Percentiles rank a stretch among this genome's conserved stretches.
Conservation (phyloP, 371 early-diverging fungal species). For the Smittium culicis region DNA sequence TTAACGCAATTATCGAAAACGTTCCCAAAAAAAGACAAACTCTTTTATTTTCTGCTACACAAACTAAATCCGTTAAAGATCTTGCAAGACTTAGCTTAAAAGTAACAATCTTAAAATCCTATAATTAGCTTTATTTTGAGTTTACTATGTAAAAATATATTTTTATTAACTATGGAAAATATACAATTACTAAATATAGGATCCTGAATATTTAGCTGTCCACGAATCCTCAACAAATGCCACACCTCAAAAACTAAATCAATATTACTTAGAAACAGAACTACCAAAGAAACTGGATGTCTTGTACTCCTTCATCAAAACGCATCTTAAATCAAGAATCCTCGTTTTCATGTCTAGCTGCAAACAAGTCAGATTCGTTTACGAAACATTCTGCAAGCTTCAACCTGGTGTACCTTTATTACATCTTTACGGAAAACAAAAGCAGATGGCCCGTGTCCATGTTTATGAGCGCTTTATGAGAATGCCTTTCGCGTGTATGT, state of each 20-base stretch:
- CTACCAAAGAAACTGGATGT: conserved; percentile 78
- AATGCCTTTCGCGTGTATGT: conserved; percentile 55
- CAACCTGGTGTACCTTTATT: conserved; percentile 83
- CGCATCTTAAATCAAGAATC: conserved; percentile 71
- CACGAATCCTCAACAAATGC: conserved; percentile 67
- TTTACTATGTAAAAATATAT: too few relatives aligned
- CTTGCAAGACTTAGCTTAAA: conserved; percentile 73
- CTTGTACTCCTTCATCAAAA: conserved; percentile 79
- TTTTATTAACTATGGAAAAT: too few relatives aligned
- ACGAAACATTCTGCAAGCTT: conserved; percentile 85
- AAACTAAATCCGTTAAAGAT: conserved; percentile 88
- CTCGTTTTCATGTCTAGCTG: conserved; percentile 80
- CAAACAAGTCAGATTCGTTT: conserved; percentile 84
- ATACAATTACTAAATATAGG: too few relatives aligned
- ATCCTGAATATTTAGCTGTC: conserved; percentile 90
- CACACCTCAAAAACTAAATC: conserved; percentile 67
- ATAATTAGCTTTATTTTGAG: too few relatives aligned
- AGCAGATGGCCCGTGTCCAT: conserved; percentile 79
- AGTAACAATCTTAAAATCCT: conserved; percentile 3
- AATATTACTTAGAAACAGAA: conserved; percentile 70
- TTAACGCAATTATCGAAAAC: conserved; percentile 89
- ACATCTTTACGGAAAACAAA: conserved; percentile 91
- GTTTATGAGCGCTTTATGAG: conserved; percentile 75
- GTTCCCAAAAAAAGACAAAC: conserved; percentile 80
- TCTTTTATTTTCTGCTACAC: conserved; percentile 90